These are phyloP conservation scores for Alliaria petiolata DNA, from an alignment of 345 rosid genomes.

Conservation along the genomic window DNA sequence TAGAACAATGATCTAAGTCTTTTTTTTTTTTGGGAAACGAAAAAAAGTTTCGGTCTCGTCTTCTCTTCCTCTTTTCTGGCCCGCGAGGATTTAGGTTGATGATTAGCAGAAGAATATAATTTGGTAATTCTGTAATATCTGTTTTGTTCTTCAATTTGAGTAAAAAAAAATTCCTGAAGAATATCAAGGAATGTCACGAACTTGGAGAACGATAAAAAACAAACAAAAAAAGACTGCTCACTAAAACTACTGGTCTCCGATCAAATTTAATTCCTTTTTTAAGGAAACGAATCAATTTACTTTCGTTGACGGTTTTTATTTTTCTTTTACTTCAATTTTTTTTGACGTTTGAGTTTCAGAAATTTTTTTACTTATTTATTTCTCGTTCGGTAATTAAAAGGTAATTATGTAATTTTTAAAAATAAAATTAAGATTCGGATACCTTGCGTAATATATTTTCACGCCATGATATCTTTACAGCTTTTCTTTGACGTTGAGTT, in stretches of 20 bases:
- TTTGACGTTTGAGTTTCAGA: neutral
- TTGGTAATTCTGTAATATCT: neutral
- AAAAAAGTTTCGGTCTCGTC: neutral
- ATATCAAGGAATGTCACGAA: neutral
- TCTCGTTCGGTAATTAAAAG: neutral
- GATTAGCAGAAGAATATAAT: neutral
- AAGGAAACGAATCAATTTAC: conserved; percentile 1
- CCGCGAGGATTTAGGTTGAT: neutral
- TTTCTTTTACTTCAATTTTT: neutral
- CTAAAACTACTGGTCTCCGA: conserved; percentile 12
- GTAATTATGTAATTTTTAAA: no score
- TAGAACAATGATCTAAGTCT: neutral
- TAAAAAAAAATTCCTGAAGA: conserved; percentile 10
- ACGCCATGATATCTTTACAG: no score
- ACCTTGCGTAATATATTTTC: no score
- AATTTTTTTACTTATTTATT: neutral
- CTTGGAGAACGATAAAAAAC: conserved; percentile 14
- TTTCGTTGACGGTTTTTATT: conserved; percentile 1
- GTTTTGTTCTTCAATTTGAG: neutral
- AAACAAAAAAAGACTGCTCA: conserved; percentile 4
- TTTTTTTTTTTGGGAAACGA: no score
- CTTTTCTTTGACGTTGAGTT: no score
- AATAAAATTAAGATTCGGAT: no score
- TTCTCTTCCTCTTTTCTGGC: neutral
- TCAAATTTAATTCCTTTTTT: conserved; percentile 17